Percentiles rank a stretch among this genome's conserved stretches.
These are phyloP conservation scores for Desmodesmus armatus DNA, from an alignment of 139 green algal species.

Conservation along the genomic window DNA sequence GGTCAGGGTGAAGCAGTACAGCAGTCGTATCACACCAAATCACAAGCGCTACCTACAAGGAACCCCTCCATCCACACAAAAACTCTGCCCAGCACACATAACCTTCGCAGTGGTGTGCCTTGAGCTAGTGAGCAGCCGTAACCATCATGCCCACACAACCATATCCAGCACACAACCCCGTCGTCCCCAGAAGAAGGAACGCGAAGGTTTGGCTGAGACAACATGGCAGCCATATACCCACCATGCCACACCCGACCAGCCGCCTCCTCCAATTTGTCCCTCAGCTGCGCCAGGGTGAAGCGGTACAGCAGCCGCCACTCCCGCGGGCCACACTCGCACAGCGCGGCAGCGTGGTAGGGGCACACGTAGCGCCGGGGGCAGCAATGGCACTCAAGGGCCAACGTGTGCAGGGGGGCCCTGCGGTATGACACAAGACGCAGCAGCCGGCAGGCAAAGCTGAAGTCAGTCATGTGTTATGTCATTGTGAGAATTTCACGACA, in stretches of 20 bases:
- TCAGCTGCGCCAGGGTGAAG: constrained; percentile 74
- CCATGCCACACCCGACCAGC: constrained; percentile 12
- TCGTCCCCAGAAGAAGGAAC: too few species aligned
- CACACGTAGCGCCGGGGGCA: constrained; percentile 62
- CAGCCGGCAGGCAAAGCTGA: background rate
- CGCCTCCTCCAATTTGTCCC: constrained; percentile 48
- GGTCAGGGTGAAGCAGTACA: too few species aligned
- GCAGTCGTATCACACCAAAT: too few species aligned
- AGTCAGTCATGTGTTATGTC: background rate
- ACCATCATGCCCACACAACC: too few species aligned
- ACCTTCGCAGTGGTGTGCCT: too few species aligned
- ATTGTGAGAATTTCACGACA: background rate
- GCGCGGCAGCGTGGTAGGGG: constrained; percentile 62
- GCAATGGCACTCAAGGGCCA: constrained; percentile 75
- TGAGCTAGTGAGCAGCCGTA: too few species aligned
- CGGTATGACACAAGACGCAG: background rate
- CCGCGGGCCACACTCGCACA: constrained; percentile 78
- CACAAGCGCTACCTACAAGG: too few species aligned
- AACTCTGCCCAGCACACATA: too few species aligned
- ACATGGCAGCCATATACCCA: too few species aligned
- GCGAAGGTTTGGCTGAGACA: too few species aligned
- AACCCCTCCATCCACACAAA: too few species aligned
- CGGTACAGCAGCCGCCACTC: constrained; percentile 75
- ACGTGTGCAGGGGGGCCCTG: constrained; percentile 37
- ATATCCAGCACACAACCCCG: too few species aligned